Base-by-base conservation (phyloP, 345 rosid genomes). In the Zanthoxylum bungeanum region DNA sequence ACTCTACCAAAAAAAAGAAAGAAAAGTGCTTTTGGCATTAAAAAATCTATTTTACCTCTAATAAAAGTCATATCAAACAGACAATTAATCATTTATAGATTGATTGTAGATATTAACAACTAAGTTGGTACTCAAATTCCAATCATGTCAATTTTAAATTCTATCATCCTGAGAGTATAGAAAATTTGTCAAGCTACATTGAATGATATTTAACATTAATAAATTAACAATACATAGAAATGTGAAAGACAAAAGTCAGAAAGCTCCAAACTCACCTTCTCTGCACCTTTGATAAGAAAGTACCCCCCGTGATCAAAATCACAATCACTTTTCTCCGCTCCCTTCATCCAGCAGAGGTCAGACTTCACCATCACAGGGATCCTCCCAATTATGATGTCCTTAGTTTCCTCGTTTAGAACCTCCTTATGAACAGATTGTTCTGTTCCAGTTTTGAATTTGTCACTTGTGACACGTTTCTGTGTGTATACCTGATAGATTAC, bases 351-450 rank as follows among this genome's bases (percentile, higher is more conserved):
- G 81, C 98, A 94, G 22, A 90, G 85, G 25, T 85, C 79, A 58
- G 98, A 94, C 70, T 83, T 88, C 66, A 94, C 97, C 98, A 94
- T 94, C 73, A 94, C 93, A 24, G 98, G 98, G 9, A 94, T 81
- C 84, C 92, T 86, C 24, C 98, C 98, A 71, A 89, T 77, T 10
- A 79, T 64, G 49, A 92, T 81, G 44, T 90, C 91, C 74, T 82
- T 81, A 11, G 68, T 76, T 14, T 82, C 91, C 3, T 72, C 73
- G 10, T 30, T 59, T 5, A 84, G 7, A 22, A 79, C 44, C 16
- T 80, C 79, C 79, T 85, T 85, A 21, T 84, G 75, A 31, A 86
- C 61, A 37, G 39, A 70, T 40, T 89, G 80, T 5, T 85, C 89
- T 78, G 80, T 86, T 56, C 98, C 98, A 11, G 97, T 90, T 84